Percentiles rank a stretch among this genome's conserved stretches.
Conservation (phyloP, 345 rosid genomes). For the Litchi chinensis region DNA sequence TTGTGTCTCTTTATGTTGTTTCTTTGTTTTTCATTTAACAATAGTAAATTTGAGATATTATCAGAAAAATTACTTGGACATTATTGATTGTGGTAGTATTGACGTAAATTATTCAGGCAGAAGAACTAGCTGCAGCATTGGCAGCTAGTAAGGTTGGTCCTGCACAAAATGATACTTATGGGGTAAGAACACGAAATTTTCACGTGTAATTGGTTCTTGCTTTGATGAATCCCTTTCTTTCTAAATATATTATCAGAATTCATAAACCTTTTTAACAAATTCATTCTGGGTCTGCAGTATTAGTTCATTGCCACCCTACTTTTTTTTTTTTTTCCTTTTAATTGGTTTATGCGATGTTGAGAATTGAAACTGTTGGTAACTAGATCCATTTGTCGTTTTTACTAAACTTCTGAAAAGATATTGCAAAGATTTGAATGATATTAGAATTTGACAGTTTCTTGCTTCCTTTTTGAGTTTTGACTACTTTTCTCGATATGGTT, state of each 20-base stretch:
- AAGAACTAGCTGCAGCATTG: slow-evolving; percentile 79
- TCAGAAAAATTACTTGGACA: not conserved
- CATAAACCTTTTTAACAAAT: not conserved
- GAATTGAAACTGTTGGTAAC: not conserved
- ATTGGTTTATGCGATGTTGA: not conserved
- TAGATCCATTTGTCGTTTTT: not conserved
- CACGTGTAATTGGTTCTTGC: not conserved
- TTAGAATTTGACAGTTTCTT: not conserved
- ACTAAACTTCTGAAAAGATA: not conserved
- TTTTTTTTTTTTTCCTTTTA: not conserved
- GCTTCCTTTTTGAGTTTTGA: not conserved
- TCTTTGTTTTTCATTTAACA: not conserved
- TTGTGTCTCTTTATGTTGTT: not conserved
- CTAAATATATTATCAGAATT: not conserved
- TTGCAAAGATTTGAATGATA: too few species aligned
- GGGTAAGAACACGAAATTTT: slow-evolving; percentile 45
- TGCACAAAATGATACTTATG: slow-evolving; percentile 52
- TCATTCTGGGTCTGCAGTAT: not conserved
- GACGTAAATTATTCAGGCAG: slow-evolving; percentile 65
- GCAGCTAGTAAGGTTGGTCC: slow-evolving; percentile 77
- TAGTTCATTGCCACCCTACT: not conserved
- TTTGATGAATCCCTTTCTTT: not conserved
- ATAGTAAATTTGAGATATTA: not conserved
- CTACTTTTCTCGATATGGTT: not conserved
- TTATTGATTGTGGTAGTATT: slow-evolving; percentile 19